Base-by-base conservation (phyloP, 768 basidiomycete genomes). In the Glaciozyma martinii region DNA sequence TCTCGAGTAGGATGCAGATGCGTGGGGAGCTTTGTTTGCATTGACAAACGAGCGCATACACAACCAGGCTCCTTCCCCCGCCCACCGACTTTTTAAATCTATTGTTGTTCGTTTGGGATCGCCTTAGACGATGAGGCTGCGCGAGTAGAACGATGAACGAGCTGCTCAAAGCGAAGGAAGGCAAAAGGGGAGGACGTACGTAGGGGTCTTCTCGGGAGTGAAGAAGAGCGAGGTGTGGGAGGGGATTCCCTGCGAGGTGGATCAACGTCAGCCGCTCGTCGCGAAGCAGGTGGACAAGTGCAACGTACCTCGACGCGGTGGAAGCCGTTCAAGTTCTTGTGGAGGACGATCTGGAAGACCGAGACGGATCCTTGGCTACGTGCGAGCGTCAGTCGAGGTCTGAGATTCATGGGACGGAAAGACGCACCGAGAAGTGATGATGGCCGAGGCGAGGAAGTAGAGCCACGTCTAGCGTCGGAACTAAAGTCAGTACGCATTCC, bases 241-340 rank as follows among this genome's bases (percentile, higher is more conserved):
- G 37, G 56, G 56, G 42, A 57, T 29, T 21, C 40, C 56, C 50
- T 52, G 50, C 5, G 49, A n/a, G 15, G 30, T 10, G 27, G 29
- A 19, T 9, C 27, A 3, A 29, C 6, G 27, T 29, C 13, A 13
- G 30, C 15, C 13, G 27, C 50, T 12, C n/a, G 19, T 12, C 3
- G 3, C 27, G 13, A 16, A 10, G 8, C 13, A 6, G 3, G 37
- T 16, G 5, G 7, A 40, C 21, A 8, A 4, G 32, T 0, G 13
- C 5, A 37, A 33, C 56, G 27, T 25, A 40, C 91, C 52, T 87
- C 84, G 72, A 95, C 82, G 65, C 95, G 88, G 75, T 90, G 91
- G 80, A 86, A 98, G 0, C 86, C 89, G 75, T 98, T 98, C 70
- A 98, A 79, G 81, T 98, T 99, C 81, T 99, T 99, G 82, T 98